Conservation (phyloP, 176 grass and related monocot genomes). For the Ensete glaucum region DNA sequence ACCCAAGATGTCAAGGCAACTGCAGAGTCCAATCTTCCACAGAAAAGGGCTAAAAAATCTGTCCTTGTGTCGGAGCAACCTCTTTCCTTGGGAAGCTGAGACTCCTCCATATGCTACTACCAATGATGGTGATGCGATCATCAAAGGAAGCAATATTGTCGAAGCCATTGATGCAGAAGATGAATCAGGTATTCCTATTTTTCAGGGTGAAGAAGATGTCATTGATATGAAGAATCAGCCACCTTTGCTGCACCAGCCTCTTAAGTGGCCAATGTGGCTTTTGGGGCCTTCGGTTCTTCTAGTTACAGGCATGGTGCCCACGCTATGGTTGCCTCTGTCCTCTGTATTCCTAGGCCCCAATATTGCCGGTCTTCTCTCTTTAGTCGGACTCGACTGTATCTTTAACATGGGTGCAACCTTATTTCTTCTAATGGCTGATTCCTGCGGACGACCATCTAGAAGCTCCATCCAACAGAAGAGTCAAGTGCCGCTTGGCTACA, state of each 20-base stretch:
- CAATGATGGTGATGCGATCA: constrained; percentile 38
- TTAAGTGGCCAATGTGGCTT: constrained; percentile 83
- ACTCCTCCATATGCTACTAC: constrained; percentile 49
- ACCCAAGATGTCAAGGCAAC: constrained; percentile 23
- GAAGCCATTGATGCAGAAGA: constrained; percentile 67
- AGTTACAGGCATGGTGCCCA: constrained; percentile 70
- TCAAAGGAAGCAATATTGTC: constrained; percentile 42
- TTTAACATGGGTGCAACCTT: constrained; percentile 93
- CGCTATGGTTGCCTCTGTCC: constrained; percentile 71
- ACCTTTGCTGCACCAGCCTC: constrained; percentile 7
- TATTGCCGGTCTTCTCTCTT: constrained; percentile 65
- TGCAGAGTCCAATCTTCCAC: constrained; percentile 19
- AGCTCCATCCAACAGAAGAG: constrained; percentile 28
- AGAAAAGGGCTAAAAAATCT: constrained; percentile 17
- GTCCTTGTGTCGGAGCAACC: constrained; percentile 33
- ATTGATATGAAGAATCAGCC: constrained; percentile 42
- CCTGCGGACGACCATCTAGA: constrained; percentile 46
- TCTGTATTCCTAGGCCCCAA: constrained; percentile 66
- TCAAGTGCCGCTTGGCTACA: constrained; percentile 52
- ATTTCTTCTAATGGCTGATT: constrained; percentile 90
- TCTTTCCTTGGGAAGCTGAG: constrained; percentile 46
- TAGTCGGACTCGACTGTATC: constrained; percentile 74
- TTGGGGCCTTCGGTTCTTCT: constrained; percentile 70
- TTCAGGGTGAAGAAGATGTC: constrained; percentile 43
- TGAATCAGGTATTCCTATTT: constrained; percentile 42